Evolutionary conservation across 108 stramenopile genomes (phyloP).

Genomic region (Pseudonitzschia delicatissima): DNA sequence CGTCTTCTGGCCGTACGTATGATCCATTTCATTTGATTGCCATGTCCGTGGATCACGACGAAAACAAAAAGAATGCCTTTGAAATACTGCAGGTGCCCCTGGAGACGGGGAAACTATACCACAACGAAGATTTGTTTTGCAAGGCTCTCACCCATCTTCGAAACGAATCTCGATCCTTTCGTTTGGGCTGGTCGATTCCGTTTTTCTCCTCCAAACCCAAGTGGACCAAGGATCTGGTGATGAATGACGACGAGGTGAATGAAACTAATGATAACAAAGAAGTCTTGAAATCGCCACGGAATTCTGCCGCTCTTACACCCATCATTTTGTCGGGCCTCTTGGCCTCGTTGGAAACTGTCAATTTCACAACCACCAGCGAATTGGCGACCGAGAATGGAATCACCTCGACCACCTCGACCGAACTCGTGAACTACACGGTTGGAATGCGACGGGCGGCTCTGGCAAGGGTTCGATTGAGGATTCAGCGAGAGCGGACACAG

Average conservation of each 20-base stretch:
- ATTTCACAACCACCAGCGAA: not conserved
- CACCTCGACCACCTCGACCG: constrained; percentile 5
- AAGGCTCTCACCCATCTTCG: constrained; percentile 16
- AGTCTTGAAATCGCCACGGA: not conserved
- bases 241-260: too few species aligned
- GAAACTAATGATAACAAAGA: too few species aligned
- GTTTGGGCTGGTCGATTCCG: not conserved
- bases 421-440: constrained; percentile 29
- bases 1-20: too few species aligned
- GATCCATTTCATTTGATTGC: constrained; percentile 30
- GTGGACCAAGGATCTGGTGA: not conserved
- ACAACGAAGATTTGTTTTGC: constrained; percentile 21
- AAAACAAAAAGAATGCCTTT: constrained; percentile 7
- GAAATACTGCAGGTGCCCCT: constrained; percentile 23
- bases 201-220: not conserved
- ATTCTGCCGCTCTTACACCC: constrained; percentile 28
- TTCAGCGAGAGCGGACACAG: constrained; percentile 18
- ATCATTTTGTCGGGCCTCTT: constrained; percentile 39
- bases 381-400: not conserved
- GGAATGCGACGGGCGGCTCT: constrained; percentile 33
- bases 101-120: constrained; percentile 30
- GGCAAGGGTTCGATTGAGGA: constrained; percentile 9
- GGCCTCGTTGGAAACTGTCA: not conserved
- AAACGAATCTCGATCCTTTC: constrained; percentile 10
- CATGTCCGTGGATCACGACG: constrained; percentile 35